Evolutionary conservation across 2,329 filamentous ascomycete genomes (phyloP), one percentile per base, ranked within the genome.

Genomic region (Penicillium sp.): DNA sequence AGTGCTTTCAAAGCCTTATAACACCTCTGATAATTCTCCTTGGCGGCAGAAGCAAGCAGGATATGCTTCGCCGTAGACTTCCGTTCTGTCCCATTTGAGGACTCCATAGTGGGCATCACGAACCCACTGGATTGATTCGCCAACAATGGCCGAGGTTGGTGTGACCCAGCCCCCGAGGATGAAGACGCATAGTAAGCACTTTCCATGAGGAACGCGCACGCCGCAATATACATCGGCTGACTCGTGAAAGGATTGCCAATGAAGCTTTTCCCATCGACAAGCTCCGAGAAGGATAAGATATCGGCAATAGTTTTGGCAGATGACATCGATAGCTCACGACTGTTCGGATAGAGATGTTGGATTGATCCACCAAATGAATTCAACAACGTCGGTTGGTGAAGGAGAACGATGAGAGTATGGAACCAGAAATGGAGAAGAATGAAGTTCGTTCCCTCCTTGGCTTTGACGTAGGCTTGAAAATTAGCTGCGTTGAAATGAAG

Each of bases 281-380:
- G 77, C 68, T 95, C 90, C 0, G 90, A 89, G 71, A 95, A 95
- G 1, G 89, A 88, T 9, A 95, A 75, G 16, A 96, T 96, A 65
- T 96, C 91, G 34, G 90, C 90, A 58, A 96, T 94, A 0, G 91
- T 95, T 76, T 95, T 96, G 13, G 91, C 92, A 24, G 90, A 93
- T 14, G 89, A 92, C 88, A 93, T 92, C 58, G 89, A 90, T 5
- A 86, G 67, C 69, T 94, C 90, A 54, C 89, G 86, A 61, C 90
- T 94, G 67, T 94, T 90, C 0, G 88, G 85, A 37, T 91, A 85
- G 1, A 96, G 79, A 54, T 91, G 88, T 48, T 90, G 81, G 51
- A 89, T 86, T 22, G 79, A 78, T 2, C 83, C 84, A 62, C 85
- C 85, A 55, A 94, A 92, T 0, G 89, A 89, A 46, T 90, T 89